Evolutionary conservation across 179 eudicot genomes (phyloP).

Genomic region (Silene coronaria): DNA sequence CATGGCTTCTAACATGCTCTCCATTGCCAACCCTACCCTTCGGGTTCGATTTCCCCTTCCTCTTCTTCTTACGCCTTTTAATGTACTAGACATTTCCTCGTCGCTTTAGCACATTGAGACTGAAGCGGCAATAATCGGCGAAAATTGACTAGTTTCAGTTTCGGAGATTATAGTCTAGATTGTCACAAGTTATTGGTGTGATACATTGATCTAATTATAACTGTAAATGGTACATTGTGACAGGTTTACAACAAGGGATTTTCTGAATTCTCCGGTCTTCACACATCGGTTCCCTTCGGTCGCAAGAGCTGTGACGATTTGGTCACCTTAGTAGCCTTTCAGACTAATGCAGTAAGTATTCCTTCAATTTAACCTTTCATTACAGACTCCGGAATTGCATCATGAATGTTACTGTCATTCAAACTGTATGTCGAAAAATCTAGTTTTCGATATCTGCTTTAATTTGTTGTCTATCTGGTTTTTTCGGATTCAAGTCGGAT

Average conservation of each 20-base stretch:
- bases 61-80: no score
- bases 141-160: no score
- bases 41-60: constrained; percentile 34
- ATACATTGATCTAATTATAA: background rate
- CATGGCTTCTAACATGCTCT: constrained; percentile 89
- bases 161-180: no score
- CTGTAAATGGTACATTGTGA: background rate
- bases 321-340: constrained; percentile 57
- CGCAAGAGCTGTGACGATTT: constrained; percentile 50
- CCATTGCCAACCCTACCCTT: constrained; percentile 67
- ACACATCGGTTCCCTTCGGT: constrained; percentile 51
- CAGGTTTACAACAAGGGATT: constrained; percentile 74
- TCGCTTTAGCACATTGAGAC: no score
- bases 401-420: no score
- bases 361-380: background rate
- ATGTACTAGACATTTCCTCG: no score
- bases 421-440: no score
- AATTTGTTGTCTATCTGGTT: no score
- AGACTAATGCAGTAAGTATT: constrained; percentile 61
- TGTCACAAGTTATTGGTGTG: background rate
- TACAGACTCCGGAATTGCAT: no score
- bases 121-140: no score
- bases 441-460: no score
- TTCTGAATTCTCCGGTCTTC: constrained; percentile 69
- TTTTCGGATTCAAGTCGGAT: background rate